Evolutionary conservation across 768 basidiomycete species (phyloP), one percentile per base, ranked within the genome.

Genomic region (Heimioporus sp.): DNA sequence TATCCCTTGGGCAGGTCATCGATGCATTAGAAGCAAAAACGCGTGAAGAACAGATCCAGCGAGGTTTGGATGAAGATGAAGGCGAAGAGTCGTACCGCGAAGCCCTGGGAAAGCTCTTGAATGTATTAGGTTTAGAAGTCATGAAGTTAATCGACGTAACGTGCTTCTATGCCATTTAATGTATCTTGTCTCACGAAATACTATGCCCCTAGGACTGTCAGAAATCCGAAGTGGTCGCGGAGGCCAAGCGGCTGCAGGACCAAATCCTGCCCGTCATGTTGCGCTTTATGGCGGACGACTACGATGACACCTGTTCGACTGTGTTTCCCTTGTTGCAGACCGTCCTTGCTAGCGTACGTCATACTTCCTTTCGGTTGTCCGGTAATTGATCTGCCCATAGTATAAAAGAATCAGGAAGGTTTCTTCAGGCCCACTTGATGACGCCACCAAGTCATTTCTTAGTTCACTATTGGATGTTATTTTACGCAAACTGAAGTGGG

Each of bases 401-500:
- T 92, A 92, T 73, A 99, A 98, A 71, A 76, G 86, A 59, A 64
- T 68, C 59, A 74, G 82, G 57, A 83, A 88, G 69, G 69, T 80
- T 11, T 80, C 86, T 10, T 69, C 81, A 2, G 81, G 75, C 12
- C 80, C 82, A 41, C 69, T 87, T 16, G 85, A 90, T 41, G 80
- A 84, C 19, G 69, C 79, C 35, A 85, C 85, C 66, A 80, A 85
- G 19, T 73, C 83, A 7, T 98, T 98, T 76, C 78, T 99, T 24
- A 73, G 75, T 3, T 85, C 86, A 2, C 73, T 97, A 5, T 76
- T 98, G 4, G 76, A 86, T 59, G 87, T 93, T 41, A 79, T 92
- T 21, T 72, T 98, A 40, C 76, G 80, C 48, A 97, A 98, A 72
- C 79, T 98, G 80, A 92, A 90, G 64, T 99, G 94, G 92, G 87